phyloP scores from a whole-genome alignment of 257 asterid genomes.

The Thymus quinquecostatus region DNA sequence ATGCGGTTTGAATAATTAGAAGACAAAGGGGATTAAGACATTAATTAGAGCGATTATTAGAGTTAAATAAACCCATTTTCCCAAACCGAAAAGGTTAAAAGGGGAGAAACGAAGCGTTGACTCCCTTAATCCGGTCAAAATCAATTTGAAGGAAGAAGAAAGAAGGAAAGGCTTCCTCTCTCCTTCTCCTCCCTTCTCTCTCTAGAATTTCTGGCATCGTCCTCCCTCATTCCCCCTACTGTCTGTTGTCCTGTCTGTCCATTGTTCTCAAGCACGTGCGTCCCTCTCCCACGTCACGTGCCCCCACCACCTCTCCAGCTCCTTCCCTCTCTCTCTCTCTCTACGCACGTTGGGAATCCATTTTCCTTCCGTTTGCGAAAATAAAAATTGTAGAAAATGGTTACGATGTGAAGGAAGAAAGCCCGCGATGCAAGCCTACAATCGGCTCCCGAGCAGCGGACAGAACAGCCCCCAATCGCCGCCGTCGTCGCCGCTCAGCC shows the following conservation, averaged over 20 bases:
- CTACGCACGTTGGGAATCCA: constrained; percentile 22
- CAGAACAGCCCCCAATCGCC: constrained; percentile 88
- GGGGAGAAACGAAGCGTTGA: constrained; percentile 22
- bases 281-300: constrained; percentile 43
- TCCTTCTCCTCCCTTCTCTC: background rate
- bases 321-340: constrained; percentile 1
- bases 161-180: constrained; percentile 6
- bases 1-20: background rate
- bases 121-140: constrained; percentile 34
- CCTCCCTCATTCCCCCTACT: constrained; percentile 28
- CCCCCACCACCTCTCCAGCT: constrained; percentile 39
- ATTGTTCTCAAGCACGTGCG: constrained; percentile 39
- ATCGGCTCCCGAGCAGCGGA: constrained; percentile 96
- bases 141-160: background rate
- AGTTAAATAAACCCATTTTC: background rate
- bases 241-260: constrained; percentile 35
- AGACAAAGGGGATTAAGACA: background rate
- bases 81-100: background rate
- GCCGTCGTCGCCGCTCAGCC: constrained; percentile 84
- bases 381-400: background rate
- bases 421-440: constrained; percentile 84
- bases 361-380: background rate
- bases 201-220: constrained; percentile 26
- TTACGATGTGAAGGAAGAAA: constrained; percentile 51
- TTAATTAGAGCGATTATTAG: background rate